A percentile compares a stretch with the other conserved stretches of the same genome.
Conservation (phyloP, 352 stramenopile genomes). For the Globisporangium megalacanthum region DNA sequence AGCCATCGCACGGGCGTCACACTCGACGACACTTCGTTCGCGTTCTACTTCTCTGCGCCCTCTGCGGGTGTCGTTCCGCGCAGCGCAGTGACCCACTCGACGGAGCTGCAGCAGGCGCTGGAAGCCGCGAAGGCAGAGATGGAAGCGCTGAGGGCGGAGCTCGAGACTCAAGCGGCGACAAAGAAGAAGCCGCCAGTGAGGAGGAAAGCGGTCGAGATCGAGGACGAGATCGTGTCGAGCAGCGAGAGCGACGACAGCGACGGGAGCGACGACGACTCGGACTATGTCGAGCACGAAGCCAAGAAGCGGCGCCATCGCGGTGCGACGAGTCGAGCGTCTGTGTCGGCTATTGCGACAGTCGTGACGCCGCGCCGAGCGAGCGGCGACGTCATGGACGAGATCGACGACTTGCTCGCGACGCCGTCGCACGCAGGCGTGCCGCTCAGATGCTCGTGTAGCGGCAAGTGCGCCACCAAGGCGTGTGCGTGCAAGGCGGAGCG, state of each 20-base stretch:
- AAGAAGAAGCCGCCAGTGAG: slow-evolving; percentile 34
- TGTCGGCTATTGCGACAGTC: not conserved
- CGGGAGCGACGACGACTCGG: slow-evolving; percentile 49
- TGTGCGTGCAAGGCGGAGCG: slow-evolving; percentile 55
- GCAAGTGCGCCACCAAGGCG: slow-evolving; percentile 70
- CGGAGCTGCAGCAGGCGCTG: slow-evolving; percentile 15
- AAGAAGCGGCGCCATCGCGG: slow-evolving; percentile 2
- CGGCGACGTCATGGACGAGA: slow-evolving; percentile 41
- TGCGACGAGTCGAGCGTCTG: not conserved
- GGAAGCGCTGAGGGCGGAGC: slow-evolving; percentile 16
- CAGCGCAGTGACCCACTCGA: not conserved
- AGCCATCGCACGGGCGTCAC: slow-evolving; percentile 8
- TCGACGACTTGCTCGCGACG: slow-evolving; percentile 43
- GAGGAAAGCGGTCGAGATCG: slow-evolving; percentile 25
- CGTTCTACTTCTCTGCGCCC: slow-evolving; percentile 1
- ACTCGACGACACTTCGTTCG: not conserved
- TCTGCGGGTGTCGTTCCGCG: slow-evolving; percentile 1
- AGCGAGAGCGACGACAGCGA: slow-evolving; percentile 47
- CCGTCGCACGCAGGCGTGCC: slow-evolving; percentile 19
- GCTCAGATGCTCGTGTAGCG: slow-evolving; percentile 55
- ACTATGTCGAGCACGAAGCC: slow-evolving; percentile 59
- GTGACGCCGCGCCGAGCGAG: not conserved
- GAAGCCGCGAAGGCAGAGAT: slow-evolving; percentile 18
- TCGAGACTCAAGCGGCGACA: slow-evolving; percentile 5
- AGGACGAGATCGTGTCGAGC: slow-evolving; percentile 51